Evolutionary conservation across 208 protist genomes (phyloP), one percentile per base, ranked within the genome.

Genomic region (Crithidia fasciculata): DNA sequence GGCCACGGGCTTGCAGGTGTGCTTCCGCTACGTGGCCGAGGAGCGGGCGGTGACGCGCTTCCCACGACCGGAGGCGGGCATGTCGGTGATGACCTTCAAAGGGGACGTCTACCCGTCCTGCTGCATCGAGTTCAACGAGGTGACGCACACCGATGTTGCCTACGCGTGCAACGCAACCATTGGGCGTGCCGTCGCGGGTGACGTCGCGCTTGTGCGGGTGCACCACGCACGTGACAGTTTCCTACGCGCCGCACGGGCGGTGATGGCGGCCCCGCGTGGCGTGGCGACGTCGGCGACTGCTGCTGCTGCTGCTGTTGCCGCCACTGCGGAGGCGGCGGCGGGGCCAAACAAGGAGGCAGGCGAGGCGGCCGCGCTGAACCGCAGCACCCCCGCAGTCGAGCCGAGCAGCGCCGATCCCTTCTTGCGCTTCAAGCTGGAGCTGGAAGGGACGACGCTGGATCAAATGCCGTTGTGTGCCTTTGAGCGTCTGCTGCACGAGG

Each of bases 381-480:
- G 10, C 37, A 70, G 62, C 69, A 56, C 4, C 44, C 39, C 19
- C 65, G 53, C 44, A 39, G 39, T 57, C 19, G n/a, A 47, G 45
- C 50, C 16, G 40, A 49, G 5, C 28, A 28, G 28, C 13, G 43
- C 57, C 5, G 57, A 54, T 52, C 59, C 69, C 18, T 58, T 71
- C 8, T 56, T 90, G 41, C 47, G 73, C 52, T 93, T 93, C 69
- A 91, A 88, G 73, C 81, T 95, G 41, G 85, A 95, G 76, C 61
- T 93, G 49, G 90, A 95, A 53, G 75, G 74, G 37, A 72, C 74
- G 55, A 70, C 56, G 6, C 58, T 95, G 37, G 83, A 90, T 39
- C 74, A 63, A 37, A 74, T 93, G 43, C 87, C 90, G 12, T 53
- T 89, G n/a, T 62, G 50, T 10, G 43, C 59, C 18, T 60, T 95